Evolutionary conservation across 305 asterid species (phyloP).

Genomic region (Fraxinus albicans): DNA sequence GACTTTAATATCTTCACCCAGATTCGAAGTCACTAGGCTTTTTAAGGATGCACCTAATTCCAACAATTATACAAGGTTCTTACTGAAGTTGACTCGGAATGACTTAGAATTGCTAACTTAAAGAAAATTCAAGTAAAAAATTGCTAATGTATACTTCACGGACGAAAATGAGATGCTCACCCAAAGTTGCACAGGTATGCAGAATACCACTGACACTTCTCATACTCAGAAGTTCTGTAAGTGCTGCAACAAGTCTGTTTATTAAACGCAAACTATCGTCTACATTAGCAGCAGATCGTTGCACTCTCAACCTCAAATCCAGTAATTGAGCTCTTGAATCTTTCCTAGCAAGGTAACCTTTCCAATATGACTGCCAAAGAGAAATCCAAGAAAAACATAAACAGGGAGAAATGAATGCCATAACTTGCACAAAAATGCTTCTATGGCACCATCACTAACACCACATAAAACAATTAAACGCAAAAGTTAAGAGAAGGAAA

Average conservation of each 20-base stretch:
- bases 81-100: not conserved
- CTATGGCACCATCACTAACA: not conserved
- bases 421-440: not conserved
- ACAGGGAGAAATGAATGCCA: slow-evolving; percentile 12
- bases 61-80: not conserved
- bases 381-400: slow-evolving; percentile 6
- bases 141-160: not conserved
- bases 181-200: slow-evolving; percentile 85
- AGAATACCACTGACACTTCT: slow-evolving; percentile 83
- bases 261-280: slow-evolving; percentile 81
- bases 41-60: not conserved
- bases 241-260: slow-evolving; percentile 85
- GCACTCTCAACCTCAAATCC: slow-evolving; percentile 75
- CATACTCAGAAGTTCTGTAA: slow-evolving; percentile 79
- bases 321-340: slow-evolving; percentile 58
- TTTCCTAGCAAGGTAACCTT: slow-evolving; percentile 87
- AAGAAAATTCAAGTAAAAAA: not conserved
- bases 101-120: not conserved
- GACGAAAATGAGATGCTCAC: slow-evolving; percentile 35
- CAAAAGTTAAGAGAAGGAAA: not conserved
- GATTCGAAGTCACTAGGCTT: not conserved
- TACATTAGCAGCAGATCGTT: slow-evolving; percentile 83
- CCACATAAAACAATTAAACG: not conserved
- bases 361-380: slow-evolving; percentile 75
- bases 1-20: not conserved